Conservation (phyloP, 169 alveolate genomes). For the Plasmodium falciparum region DNA sequence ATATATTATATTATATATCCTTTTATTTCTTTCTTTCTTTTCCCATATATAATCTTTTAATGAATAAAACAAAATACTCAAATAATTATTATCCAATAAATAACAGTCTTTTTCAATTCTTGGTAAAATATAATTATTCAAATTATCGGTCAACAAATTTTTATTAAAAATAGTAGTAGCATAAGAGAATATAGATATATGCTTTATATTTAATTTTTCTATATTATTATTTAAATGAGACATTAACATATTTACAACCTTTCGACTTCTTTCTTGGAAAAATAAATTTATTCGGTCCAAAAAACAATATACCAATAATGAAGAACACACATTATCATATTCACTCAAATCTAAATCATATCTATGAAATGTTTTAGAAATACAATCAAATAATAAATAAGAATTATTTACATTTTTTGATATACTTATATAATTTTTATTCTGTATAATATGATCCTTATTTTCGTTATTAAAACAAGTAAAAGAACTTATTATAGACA, state of each 20-base stretch:
- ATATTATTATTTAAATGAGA: conserved; percentile 23
- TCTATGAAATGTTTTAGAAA: conserved; percentile 57
- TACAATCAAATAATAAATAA: conserved; percentile 46
- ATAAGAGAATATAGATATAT: conserved; percentile 49
- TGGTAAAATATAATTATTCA: conserved; percentile 4
- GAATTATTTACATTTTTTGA: conserved; percentile 26
- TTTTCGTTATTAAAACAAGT: not conserved
- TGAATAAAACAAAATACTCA: conserved; percentile 51
- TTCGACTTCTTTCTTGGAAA: conserved; percentile 46
- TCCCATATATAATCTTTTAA: conserved; percentile 21
- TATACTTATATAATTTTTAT: not conserved
- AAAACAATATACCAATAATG: conserved; percentile 33
- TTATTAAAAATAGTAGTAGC: conserved; percentile 24
- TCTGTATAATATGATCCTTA: not conserved
- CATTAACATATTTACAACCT: conserved; percentile 31
- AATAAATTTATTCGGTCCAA: conserved; percentile 47
- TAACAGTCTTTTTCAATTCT: conserved; percentile 55
- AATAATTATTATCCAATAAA: conserved; percentile 29
- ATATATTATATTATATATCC: conserved; percentile 45
- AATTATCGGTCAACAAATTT: no score
- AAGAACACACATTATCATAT: conserved; percentile 28
- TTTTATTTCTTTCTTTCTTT: not conserved
- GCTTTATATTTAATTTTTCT: conserved; percentile 59
- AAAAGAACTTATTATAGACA: conserved; percentile 40
- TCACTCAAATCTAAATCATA: conserved; percentile 56